Evolutionary conservation across 257 asterid genomes (phyloP).

Genomic region (Solanum etuberosum): DNA sequence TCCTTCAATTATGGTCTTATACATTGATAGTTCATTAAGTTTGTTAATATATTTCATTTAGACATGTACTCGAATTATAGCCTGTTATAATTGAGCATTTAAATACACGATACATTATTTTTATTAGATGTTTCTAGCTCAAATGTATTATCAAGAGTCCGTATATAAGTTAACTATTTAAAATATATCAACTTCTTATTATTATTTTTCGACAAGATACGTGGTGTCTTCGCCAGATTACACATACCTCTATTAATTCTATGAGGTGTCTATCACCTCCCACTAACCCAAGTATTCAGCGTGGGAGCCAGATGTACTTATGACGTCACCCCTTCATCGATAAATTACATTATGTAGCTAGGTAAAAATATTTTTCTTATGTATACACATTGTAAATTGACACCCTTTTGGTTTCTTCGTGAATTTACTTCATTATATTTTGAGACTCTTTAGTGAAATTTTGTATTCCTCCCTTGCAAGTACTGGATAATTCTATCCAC

Average conservation of each 20-base stretch:
- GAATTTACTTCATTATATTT: background rate
- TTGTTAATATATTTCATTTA: background rate
- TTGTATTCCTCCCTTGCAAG: too few relatives aligned
- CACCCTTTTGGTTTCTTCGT: too few relatives aligned
- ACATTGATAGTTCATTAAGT: background rate
- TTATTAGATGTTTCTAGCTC: background rate
- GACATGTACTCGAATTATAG: background rate
- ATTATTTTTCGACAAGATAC: background rate
- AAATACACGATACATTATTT: background rate
- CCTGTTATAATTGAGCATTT: background rate
- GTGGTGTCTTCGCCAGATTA: background rate
- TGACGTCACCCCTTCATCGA: too few relatives aligned
- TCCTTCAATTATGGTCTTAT: background rate
- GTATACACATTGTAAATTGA: too few relatives aligned
- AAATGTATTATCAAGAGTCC: background rate
- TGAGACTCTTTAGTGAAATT: too few relatives aligned
- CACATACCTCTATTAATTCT: fast-evolving
- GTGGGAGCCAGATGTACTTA: too few relatives aligned
- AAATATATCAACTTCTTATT: background rate
- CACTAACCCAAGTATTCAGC: background rate
- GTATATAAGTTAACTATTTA: background rate
- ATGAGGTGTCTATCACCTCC: background rate
- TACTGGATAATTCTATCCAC: background rate
- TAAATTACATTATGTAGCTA: too few relatives aligned
- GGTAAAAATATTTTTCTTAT: too few relatives aligned